Conservation (phyloP, 1,284 basidiomycete species). For the Ustilago esculenta region DNA sequence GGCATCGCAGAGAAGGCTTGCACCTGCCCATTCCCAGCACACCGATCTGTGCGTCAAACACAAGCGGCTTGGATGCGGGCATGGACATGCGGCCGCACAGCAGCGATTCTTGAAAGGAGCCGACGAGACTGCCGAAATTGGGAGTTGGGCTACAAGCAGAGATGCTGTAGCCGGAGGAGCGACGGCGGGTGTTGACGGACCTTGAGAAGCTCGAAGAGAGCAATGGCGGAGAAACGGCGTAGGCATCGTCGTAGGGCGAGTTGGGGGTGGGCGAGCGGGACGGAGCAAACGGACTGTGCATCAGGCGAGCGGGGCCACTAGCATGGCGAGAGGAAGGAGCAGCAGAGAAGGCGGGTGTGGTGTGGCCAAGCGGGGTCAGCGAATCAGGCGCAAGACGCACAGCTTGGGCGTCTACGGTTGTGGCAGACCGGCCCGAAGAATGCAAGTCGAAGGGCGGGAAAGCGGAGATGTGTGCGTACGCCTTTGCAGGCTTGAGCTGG, state of each 20-base stretch:
- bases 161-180: constrained; percentile 26
- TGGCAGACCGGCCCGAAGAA: background rate
- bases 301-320: constrained; percentile 32
- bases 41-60: constrained; percentile 66
- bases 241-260: constrained; percentile 1
- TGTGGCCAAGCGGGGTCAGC: background rate
- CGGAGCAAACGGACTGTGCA: constrained; percentile 17
- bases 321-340: constrained; percentile 19
- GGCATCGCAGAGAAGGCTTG: constrained; percentile 58
- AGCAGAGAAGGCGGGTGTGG: background rate
- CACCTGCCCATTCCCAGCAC: constrained; percentile 60
- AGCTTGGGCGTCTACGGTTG: background rate
- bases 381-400: background rate
- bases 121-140: constrained; percentile 61
- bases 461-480: background rate
- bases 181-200: constrained; percentile 30
- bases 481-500: background rate
- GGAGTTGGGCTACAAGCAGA: constrained; percentile 29
- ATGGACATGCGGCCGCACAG: constrained; percentile 66
- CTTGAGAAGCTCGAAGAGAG: constrained; percentile 23
- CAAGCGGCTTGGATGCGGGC: constrained; percentile 60
- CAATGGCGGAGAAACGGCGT: constrained; percentile 19
- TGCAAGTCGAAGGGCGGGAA: background rate
- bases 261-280: constrained; percentile 9
- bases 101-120: constrained; percentile 68